Base-by-base conservation (phyloP, 1,139 yeast species). In the Candida gigantensis region DNA sequence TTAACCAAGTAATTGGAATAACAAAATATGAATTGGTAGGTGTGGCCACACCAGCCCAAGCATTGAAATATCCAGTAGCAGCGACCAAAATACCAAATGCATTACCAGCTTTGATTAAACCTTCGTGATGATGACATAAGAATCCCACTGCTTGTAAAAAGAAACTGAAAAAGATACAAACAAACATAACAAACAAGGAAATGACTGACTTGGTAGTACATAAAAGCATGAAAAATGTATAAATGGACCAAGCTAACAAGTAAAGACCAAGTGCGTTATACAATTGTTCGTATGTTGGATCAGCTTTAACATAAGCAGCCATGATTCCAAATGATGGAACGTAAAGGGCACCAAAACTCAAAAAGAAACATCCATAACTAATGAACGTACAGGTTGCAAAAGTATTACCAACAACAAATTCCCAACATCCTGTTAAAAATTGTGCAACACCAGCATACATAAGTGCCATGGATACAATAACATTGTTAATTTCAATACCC, bases 1-100 rank as follows among this genome's bases (percentile, higher is more conserved):
- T n/a, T 11, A 23, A 23, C 25, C 25, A 23, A 23, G 25, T 23
- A 10, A 23, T 9, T 12, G 34, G 34, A 31, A 31, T 31, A 15
- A 17, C 9, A 20, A 83, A 36, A 59, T 81, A 84, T 9, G 84
- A 65, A 62, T 81, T 85, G 55, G 74, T 79, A 53, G 58, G 62
- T 42, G 68, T 81, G 28, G 88, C 82, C 32, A 84, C 58, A 74
- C 92, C 94, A 6, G 89, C 88, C 49, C 73, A 82, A 3, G 92
- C 94, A 24, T 37, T 33, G 17, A 34, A 39, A 10, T 34, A 32
- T 9, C 45, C 45, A 21, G 33, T 4, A 8, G 21, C 23, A 5
- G 40, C 81, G 12, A 87, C 77, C 19, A 84, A 58, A n/a, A 85
- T 57, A 15, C 94, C 95, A 37, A 82, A 57, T 27, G 79, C 78